Base-by-base conservation (phyloP, 2,329 filamentous ascomycete species). In the Aureobasidium sp. region DNA sequence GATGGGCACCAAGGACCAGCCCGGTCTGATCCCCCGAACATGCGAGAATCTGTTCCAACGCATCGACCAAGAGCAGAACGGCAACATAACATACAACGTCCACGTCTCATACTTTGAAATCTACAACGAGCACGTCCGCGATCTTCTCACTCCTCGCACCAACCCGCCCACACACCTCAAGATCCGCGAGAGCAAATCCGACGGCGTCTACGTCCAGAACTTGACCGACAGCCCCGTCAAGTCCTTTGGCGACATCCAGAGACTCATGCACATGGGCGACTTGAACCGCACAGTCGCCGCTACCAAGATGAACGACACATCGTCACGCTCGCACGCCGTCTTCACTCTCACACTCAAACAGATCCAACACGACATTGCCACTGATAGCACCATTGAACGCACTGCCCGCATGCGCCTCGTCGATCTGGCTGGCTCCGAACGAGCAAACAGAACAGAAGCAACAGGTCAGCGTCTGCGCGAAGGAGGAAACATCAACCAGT, bases 221-320 rank as follows among this genome's bases (percentile, higher is more conserved):
- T 77, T 99, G 67, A 96, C 91, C 8, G 94, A 99, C 71, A 88
- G 94, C 3, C 90, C 92, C 0, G 94, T 96, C 43, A 87, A 89
- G 70, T 92, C 84, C 74, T 89, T 94, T 69, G 78, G 83, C 54
- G 94, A 99, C 72, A 90, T 99, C 64, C 81, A 95, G 74, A 86
- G 89, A 40, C 86, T 89, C 74, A 96, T 99, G 91, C 89, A 88
- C 68, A 84, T 86, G 69, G 94, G 94, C 61, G 94, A 99, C 73
- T 78, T 82, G 65, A 96, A 89, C 61, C 86, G 94, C 50, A 97
- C 94, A 0, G 87, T 84, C 21, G 94, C 94, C 15, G 91, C 89
- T 70, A 99, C 94, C 62, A 97, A 96, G 77, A 99, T 99, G 94
- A 99, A 99, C 75, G 94, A 99, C 74, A 97, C 93, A 2, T 95